Conservation (phyloP, 306 rosid genomes). For the Acacia melanoxylon region DNA sequence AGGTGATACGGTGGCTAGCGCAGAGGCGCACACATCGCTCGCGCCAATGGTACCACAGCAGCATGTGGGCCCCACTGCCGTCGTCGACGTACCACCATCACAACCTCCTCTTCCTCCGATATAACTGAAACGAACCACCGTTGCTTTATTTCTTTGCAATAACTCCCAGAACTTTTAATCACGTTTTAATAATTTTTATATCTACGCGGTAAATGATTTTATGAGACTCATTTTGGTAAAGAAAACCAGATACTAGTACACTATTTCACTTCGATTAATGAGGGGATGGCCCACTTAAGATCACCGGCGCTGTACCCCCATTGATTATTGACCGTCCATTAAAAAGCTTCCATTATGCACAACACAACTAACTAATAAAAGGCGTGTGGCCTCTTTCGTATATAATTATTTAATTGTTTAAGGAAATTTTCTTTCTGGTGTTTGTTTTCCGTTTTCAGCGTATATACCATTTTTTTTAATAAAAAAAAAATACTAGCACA, state of each 20-base stretch:
- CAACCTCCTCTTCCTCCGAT: neutral
- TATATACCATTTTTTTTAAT: too few relatives aligned
- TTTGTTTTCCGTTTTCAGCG: neutral
- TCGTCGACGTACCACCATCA: neutral
- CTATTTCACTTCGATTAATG: neutral
- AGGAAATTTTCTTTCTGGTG: neutral
- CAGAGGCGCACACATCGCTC: slow-evolving; percentile 13
- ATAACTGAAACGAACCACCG: neutral
- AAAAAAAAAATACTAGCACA: neutral
- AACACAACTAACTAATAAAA: neutral
- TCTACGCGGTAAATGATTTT: neutral
- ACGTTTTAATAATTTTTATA: neutral
- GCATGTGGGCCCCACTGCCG: neutral
- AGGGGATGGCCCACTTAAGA: neutral
- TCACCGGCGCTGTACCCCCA: neutral
- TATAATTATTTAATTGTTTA: neutral
- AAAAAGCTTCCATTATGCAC: neutral
- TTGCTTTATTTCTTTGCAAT: neutral
- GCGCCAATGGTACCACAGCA: neutral
- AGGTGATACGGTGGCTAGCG: neutral
- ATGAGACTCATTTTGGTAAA: too few relatives aligned
- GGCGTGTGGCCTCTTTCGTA: neutral
- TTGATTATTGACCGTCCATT: neutral
- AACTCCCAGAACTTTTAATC: neutral
- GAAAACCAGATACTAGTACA: too few relatives aligned